Evolutionary conservation across 148 eudicot genomes (phyloP).

Genomic region (Suaeda aralocaspica): DNA sequence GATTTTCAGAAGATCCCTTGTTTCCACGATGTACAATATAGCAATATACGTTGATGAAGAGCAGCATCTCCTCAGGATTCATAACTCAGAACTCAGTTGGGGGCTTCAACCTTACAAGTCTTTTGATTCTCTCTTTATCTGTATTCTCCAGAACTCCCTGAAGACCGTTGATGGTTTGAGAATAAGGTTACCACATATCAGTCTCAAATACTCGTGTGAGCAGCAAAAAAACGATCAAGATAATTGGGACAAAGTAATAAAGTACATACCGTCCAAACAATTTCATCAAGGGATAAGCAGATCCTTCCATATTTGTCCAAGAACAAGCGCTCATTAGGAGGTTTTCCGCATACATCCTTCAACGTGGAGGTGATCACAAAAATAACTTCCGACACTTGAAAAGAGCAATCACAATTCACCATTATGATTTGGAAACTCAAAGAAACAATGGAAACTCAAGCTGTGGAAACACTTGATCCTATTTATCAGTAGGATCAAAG

Average conservation of each 20-base stretch:
- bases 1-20: neutral
- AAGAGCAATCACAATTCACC: conserved; percentile 12
- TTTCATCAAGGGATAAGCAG: conserved; percentile 91
- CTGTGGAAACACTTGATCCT: too few relatives aligned
- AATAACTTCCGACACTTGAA: conserved; percentile 78
- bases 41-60: neutral
- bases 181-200: neutral
- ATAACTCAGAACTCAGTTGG: conserved; percentile 91
- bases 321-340: conserved; percentile 90
- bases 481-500: neutral
- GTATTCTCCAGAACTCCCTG: conserved; percentile 95
- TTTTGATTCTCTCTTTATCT: conserved; percentile 88
- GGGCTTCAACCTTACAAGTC: conserved; percentile 86
- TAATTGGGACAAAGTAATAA: neutral
- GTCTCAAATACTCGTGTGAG: neutral
- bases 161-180: conserved; percentile 1
- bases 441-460: neutral
- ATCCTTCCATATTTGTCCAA: conserved; percentile 95
- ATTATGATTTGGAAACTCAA: conserved; percentile 1
- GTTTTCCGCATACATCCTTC: conserved; percentile 93
- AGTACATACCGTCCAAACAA: conserved; percentile 79
- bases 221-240: neutral
- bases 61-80: conserved; percentile 12
- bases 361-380: conserved; percentile 68
- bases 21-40: neutral